phyloP scores from a whole-genome alignment of 2,329 filamentous ascomycete species.

The Achaetomium macrosporum region DNA sequence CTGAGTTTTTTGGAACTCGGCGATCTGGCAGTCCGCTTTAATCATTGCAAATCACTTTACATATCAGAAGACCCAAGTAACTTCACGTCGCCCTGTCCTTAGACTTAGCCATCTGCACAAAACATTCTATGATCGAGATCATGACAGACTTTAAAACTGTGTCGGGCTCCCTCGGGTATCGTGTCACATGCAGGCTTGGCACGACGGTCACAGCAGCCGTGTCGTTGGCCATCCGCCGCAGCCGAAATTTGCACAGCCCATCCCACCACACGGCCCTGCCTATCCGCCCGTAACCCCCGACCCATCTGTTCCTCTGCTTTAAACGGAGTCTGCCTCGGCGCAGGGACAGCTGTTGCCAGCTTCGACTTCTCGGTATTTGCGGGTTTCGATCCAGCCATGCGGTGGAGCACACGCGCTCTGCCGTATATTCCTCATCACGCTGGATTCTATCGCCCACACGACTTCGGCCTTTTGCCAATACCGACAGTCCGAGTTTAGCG shows the following conservation, averaged over 20 bases:
- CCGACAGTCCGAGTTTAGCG: conserved; percentile 26
- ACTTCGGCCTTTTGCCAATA: conserved; percentile 32
- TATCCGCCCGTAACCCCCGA: conserved; percentile 4
- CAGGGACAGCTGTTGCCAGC: conserved; percentile 6
- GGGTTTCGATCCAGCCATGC: conserved; percentile 37
- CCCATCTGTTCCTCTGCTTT: background rate
- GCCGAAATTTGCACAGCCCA: conserved; percentile 18
- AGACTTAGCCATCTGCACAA: no score
- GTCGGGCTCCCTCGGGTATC: background rate
- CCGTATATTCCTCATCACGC: conserved; percentile 45
- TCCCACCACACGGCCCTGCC: conserved; percentile 1
- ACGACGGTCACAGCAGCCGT: background rate
- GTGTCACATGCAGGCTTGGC: conserved; percentile 3
- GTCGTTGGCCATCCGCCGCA: conserved; percentile 12
- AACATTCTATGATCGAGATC: no score
- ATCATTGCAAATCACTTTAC: no score
- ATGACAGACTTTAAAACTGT: background rate
- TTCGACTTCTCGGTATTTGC: background rate
- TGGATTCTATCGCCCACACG: conserved; percentile 48
- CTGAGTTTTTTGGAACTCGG: no score
- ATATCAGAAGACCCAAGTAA: no score
- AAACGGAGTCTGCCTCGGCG: conserved; percentile 3
- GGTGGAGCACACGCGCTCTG: conserved; percentile 50
- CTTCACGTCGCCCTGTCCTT: no score
- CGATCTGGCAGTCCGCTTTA: no score